phyloP scores from a whole-genome alignment of 306 rosid genomes.

The Cucurbita argyrosperma region DNA sequence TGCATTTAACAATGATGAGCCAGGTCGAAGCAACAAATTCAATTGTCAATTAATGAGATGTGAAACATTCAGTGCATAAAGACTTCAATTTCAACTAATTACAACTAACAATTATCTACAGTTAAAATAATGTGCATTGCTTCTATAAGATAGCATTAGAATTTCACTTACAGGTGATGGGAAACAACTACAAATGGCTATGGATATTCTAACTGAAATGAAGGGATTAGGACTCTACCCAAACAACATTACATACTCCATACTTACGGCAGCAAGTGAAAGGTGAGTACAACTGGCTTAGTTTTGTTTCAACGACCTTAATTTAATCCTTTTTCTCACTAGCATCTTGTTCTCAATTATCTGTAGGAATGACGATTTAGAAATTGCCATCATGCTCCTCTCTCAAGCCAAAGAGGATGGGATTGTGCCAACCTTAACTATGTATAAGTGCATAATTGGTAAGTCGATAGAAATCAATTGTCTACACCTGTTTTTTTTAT shows the following conservation, averaged over 20 bases:
- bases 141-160: slow-evolving; percentile 5
- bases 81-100: neutral
- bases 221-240: slow-evolving; percentile 61
- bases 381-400: slow-evolving; percentile 58
- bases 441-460: slow-evolving; percentile 70
- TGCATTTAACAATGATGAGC: neutral
- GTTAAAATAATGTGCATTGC: neutral
- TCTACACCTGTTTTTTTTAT: neutral
- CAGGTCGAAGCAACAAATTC: neutral
- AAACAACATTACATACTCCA: slow-evolving; percentile 74
- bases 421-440: slow-evolving; percentile 34
- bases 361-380: slow-evolving; percentile 62
- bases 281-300: slow-evolving; percentile 32
- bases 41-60: neutral
- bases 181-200: slow-evolving; percentile 66
- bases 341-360: neutral
- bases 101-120: neutral
- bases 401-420: slow-evolving; percentile 72
- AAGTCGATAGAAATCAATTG: slow-evolving; percentile 12
- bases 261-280: slow-evolving; percentile 72
- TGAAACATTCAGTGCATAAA: neutral
- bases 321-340: slow-evolving; percentile 2
- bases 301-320: neutral
- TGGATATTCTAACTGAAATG: slow-evolving; percentile 74
- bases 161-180: slow-evolving; percentile 63